Base-by-base conservation (phyloP, 2,329 filamentous ascomycete species). In the Epichloe festucae region DNA sequence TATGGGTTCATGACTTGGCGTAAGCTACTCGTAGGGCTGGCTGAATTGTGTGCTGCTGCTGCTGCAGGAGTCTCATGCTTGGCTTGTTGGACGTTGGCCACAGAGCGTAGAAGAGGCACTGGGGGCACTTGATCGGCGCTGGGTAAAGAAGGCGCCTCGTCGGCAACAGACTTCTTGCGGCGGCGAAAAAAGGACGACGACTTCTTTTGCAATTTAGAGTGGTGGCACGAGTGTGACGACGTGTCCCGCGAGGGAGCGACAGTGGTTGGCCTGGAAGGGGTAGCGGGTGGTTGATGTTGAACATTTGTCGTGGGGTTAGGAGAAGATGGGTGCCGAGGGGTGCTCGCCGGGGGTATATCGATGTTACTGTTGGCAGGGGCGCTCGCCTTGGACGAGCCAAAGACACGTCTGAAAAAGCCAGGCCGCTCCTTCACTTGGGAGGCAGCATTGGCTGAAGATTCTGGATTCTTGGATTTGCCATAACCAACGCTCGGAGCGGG, bases 131-230 rank as follows among this genome's bases (percentile, higher is more conserved):
- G 70, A 54, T 64, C 74, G 53, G 66, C 75, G 35, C 67, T 59
- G 1, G 77, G 77, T 34, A 83, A 67, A 8, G 84, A 81, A 36
- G 85, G 81, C 40, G 76, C 76, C 21, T 79, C 75, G 56, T 94
- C 89, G 14, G 81, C 79, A 36, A 89, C 69, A 5, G 90, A 95
- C 76, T 91, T 94, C 78, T 97, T 97, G 56, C 90, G 80, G 54
- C 93, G 79, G 55, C 93, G 80, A 71, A 97, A 97, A 98, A 98
- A 97, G 0, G 89, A 91, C 1, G 91, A 94, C 4, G 88, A 81
- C 67, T 96, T 96, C 73, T 96, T 96, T 60, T 87, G 86, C 49
- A 96, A 71, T 19, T 72, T 69, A 52, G 75, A 72, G 15, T 73
- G 72, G 43, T 72, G 71, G 48, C 74, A 70, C 36, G 75, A 74